Evolutionary conservation across 2,329 filamentous ascomycete species (phyloP).

Genomic region (Talaromyces atroroseus): DNA sequence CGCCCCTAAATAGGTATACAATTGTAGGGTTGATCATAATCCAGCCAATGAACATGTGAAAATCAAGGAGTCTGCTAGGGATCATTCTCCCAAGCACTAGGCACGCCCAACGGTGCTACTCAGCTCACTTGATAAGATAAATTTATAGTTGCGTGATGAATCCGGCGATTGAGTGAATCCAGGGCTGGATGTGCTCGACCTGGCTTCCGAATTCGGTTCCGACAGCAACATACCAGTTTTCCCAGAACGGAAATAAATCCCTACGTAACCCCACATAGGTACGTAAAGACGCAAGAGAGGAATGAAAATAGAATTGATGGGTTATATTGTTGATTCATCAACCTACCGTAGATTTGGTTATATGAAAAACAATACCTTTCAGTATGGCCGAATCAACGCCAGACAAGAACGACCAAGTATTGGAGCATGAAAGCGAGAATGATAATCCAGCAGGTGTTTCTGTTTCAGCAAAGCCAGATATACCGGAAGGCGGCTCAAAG

Average conservation of each 20-base stretch:
- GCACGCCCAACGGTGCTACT: too few relatives aligned
- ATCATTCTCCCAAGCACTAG: too few relatives aligned
- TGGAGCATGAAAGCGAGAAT: not conserved
- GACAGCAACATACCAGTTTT: not conserved
- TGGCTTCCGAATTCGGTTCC: not conserved
- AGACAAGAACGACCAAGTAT: not conserved
- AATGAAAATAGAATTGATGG: not conserved
- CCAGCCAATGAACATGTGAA: too few relatives aligned
- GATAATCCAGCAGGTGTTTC: not conserved
- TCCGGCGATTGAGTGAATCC: not conserved
- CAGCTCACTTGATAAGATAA: not conserved
- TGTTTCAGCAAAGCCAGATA: not conserved
- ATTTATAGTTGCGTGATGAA: too few relatives aligned
- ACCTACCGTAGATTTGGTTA: not conserved
- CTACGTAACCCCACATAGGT: not conserved
- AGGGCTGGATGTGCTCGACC: not conserved
- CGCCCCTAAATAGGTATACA: too few relatives aligned
- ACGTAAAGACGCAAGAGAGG: not conserved
- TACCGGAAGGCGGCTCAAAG: slow-evolving; percentile 6
- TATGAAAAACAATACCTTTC: not conserved
- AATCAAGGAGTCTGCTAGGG: too few relatives aligned
- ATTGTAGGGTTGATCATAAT: too few relatives aligned
- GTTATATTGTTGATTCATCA: not conserved
- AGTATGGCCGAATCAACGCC: not conserved
- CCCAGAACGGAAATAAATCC: slow-evolving; percentile 3